Percentiles rank a stretch among this genome's conserved stretches.
Evolutionary conservation across 768 basidiomycete species (phyloP).

Genomic region (Agaricus subrufescens): DNA sequence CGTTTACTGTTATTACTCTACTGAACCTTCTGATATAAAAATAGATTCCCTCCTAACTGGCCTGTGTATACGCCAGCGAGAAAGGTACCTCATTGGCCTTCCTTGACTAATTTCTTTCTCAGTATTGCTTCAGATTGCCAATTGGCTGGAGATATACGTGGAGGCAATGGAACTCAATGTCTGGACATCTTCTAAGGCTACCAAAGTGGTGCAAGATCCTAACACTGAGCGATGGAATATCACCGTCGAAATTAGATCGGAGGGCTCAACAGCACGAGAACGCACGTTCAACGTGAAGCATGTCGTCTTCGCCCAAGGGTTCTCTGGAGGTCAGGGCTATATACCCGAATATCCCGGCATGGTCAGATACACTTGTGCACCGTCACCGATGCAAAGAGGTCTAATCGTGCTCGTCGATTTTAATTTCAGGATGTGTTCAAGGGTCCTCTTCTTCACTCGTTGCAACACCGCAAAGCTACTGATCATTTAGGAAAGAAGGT

Average conservation of each 20-base stretch:
- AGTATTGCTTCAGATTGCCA: slow-evolving; percentile 18
- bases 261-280: slow-evolving; percentile 21
- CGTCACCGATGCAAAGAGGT: background rate
- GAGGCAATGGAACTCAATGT: slow-evolving; percentile 39
- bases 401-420: background rate
- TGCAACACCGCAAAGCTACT: slow-evolving; percentile 45
- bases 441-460: slow-evolving; percentile 60
- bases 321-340: slow-evolving; percentile 39
- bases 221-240: slow-evolving; percentile 36
- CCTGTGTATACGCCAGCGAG: slow-evolving; percentile 24
- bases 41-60: slow-evolving; percentile 28
- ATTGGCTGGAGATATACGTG: slow-evolving; percentile 29
- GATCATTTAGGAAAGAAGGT: slow-evolving; percentile 68
- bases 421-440: slow-evolving; percentile 48
- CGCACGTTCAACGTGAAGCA: slow-evolving; percentile 42
- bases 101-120: no score
- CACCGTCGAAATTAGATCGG: slow-evolving; percentile 32
- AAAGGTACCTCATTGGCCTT: slow-evolving; percentile 16
- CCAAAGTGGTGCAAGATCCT: slow-evolving; percentile 28
- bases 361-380: slow-evolving; percentile 20
- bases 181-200: slow-evolving; percentile 42
- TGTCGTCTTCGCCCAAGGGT: slow-evolving; percentile 49
- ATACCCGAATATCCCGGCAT: slow-evolving; percentile 44
- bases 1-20: background rate
- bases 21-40: background rate